Percentiles rank a stretch among this genome's conserved stretches.
phyloP scores from a whole-genome alignment of 345 rosid species.

The Eucalyptus urophylla region DNA sequence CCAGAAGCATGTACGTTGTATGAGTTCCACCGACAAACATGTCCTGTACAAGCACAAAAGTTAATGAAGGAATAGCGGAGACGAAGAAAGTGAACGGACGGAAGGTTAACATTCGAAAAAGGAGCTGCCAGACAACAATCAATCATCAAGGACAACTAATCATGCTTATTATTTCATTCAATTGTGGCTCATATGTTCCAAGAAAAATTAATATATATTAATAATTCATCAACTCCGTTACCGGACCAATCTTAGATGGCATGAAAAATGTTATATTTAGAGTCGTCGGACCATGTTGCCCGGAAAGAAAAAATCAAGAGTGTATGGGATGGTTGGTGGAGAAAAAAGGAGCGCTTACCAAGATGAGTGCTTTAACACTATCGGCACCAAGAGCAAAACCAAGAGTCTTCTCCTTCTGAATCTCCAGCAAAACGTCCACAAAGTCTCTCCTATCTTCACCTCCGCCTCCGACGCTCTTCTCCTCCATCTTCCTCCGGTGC shows the following conservation, averaged over 20 bases:
- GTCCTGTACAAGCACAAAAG: no score
- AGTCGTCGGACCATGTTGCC: not conserved
- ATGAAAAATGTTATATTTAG: not conserved
- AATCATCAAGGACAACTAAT: not conserved
- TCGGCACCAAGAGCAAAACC: not conserved
- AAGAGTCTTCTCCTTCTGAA: not conserved
- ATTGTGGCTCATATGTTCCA: not conserved
- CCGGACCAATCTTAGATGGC: not conserved
- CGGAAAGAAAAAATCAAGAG: not conserved
- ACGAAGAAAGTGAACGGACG: no score
- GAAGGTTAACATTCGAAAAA: no score
- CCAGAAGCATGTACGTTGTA: no score
- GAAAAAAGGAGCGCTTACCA: not conserved
- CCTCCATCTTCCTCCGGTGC: not conserved
- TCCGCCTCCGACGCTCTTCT: not conserved
- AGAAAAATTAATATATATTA: not conserved
- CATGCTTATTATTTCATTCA: not conserved
- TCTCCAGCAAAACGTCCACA: constrained; percentile 11
- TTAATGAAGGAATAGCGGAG: no score
- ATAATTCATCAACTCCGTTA: not conserved
- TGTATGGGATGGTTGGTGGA: not conserved
- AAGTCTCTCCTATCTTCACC: not conserved
- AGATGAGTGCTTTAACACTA: constrained; percentile 15
- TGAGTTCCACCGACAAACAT: no score
- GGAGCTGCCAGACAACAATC: no score